Evolutionary conservation across 345 rosid genomes (phyloP), one percentile per base, ranked within the genome.

Genomic region (Dipteronia dyeriana): DNA sequence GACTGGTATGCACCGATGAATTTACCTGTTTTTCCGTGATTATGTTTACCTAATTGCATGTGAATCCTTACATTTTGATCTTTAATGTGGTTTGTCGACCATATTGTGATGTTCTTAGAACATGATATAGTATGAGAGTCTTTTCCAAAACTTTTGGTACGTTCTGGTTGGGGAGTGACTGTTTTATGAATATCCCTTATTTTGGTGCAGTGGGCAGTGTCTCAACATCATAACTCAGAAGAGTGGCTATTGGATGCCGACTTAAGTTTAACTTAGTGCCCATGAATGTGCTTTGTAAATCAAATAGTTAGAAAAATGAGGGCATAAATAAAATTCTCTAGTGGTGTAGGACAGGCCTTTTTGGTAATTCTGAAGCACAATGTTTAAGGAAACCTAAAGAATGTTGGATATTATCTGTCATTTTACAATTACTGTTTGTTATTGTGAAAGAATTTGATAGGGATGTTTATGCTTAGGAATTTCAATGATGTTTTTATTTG

Each of bases 1-100:
- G 97, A 96, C 86, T 94, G 98, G 99, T 92, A 86, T 31, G 91
- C 80, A 49, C 77, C 60, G 53, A 23, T 59, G 66, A 76, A 14
- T 66, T 74, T 66, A 63, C 59, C 41, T 47, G 47, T 68, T 31
- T 16, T 68, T 23, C 23, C 0, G 10, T 72, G 49, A 49, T 67
- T 41, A 12, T 43, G 25, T 63, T 71, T 38, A n/a, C 38, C 59
- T 34, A 20, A 66, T 64, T 63, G 75, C 79, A 12, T 31, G 39
- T 19, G 8, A 23, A 66, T 72, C 76, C 66, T 66, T 70, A 22
- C 41, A 53, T 64, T 12, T 70, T 43, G 16, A 20, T 68, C 23
- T 47, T 45, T 19, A 70, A 51, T 69, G 14, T 59, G 22, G 9
- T 57, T 76, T 68, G 39, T 26, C 61, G 31, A 64, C 19, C 34